Percentiles rank a stretch among this genome's conserved stretches.
phyloP scores from a whole-genome alignment of 257 asterid genomes.

The Schizonepeta tenuifolia region DNA sequence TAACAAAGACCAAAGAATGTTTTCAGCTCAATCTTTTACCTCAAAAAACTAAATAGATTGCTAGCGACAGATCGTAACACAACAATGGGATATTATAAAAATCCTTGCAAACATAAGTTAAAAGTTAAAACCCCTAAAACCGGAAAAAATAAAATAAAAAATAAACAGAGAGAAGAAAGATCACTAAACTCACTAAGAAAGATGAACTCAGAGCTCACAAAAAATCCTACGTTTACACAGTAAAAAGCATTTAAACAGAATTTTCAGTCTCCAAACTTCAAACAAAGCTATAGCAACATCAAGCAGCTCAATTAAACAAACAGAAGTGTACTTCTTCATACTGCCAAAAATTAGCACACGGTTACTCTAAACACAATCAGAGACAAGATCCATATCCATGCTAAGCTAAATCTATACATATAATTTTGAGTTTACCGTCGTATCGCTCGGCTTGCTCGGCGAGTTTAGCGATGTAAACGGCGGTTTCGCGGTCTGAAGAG shows the following conservation, averaged over 20 bases:
- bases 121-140: not conserved
- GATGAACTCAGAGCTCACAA: not conserved
- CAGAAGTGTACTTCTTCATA: slow-evolving; percentile 21
- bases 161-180: not conserved
- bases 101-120: not conserved
- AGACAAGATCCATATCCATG: slow-evolving; percentile 36
- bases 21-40: not conserved
- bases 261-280: not conserved
- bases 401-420: slow-evolving; percentile 18
- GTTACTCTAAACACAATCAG: slow-evolving; percentile 4
- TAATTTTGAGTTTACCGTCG: slow-evolving; percentile 42
- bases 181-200: not conserved
- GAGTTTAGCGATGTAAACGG: slow-evolving; percentile 57
- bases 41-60: not conserved
- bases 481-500: slow-evolving; percentile 54
- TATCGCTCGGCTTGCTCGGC: slow-evolving; percentile 71
- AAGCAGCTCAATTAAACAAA: slow-evolving; percentile 24
- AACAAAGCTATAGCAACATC: slow-evolving; percentile 14
- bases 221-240: not conserved
- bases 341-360: not conserved
- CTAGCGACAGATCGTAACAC: not conserved
- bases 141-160: not conserved
- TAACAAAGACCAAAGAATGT: not conserved
- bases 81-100: not conserved
- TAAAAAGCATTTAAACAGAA: not conserved